phyloP scores from a whole-genome alignment of 768 basidiomycete species.

The Boletus subparvulus region DNA sequence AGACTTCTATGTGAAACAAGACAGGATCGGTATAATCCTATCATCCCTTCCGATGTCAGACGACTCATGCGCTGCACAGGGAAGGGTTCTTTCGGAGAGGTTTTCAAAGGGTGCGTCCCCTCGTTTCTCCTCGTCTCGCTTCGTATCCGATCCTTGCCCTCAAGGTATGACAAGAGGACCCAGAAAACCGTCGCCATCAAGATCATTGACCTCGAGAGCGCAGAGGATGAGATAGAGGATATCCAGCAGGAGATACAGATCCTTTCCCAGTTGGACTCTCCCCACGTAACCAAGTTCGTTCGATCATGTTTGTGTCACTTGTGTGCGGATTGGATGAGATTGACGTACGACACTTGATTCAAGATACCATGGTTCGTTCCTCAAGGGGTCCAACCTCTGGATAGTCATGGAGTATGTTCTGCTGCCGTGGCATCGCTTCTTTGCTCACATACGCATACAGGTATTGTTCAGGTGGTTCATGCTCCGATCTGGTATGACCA shows the following conservation, averaged over 20 bases:
- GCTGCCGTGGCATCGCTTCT: background rate
- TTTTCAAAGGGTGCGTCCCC: conserved; percentile 87
- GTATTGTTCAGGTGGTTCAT: conserved; percentile 97
- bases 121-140: conserved; percentile 9
- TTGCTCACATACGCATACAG: conserved; percentile 38
- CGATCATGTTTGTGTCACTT: conserved; percentile 23
- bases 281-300: conserved; percentile 90
- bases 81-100: conserved; percentile 98
- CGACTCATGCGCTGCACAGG: conserved; percentile 47
- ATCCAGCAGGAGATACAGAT: conserved; percentile 99
- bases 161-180: conserved; percentile 93
- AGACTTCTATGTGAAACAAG: conserved; percentile 95
- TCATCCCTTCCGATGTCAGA: conserved; percentile 10
- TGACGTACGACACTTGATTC: conserved; percentile 27
- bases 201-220: conserved; percentile 98
- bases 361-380: conserved; percentile 93
- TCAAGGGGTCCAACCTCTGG: conserved; percentile 97
- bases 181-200: conserved; percentile 98
- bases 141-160: background rate
- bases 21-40: conserved; percentile 78
- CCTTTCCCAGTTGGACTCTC: conserved; percentile 92
- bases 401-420: conserved; percentile 91
- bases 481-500: conserved; percentile 83
- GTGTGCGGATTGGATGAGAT: conserved; percentile 33
- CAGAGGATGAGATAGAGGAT: conserved; percentile 99